Base-by-base conservation (phyloP, 106 monocot genomes). In the Dendrobium chrysotoxum region DNA sequence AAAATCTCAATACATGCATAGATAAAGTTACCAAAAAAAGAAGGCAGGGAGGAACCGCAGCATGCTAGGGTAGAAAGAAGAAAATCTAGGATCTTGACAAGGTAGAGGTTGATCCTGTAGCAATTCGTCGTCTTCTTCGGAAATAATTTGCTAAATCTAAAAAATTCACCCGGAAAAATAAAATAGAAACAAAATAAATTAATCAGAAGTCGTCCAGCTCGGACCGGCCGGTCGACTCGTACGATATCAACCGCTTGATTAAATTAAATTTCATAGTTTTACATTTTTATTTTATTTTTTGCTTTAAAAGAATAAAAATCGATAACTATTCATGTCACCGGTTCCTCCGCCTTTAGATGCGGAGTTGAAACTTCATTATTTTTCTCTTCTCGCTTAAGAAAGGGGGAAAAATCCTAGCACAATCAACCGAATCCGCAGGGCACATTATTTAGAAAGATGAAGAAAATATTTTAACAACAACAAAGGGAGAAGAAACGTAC, bases 401-500 rank as follows among this genome's bases (percentile, higher is more conserved):
- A 42, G 41, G 45, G 30, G 3, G 18, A 35, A 53, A 77, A 76
- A 47, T 5, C 57, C 28, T 20, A 42, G 21, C 40, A 4, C 12
- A 76, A 47, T 21, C 74, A 74, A 23, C 74, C 1, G 74, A 74
- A 74, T 74, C 74, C 41, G 9, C 31, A 74, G 41, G 20, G n/a
- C 41, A 10, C 21, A n/a, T 35, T 7, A 41, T 10, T 5, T 18
- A 21, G 44, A n/a, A 78, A 16, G 18, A 78, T 70, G 42, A 53
- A 9, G 0, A 21, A 10, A 23, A 65, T 5, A 65, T 25, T 65
- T 10, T 65, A 65, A 65, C 4, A 8, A 21, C 30, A 25, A 53
- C 42, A 50, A 53, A 31, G 47, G 78, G 13, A 38, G 55, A 58
- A 30, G 35, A n/a, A 64, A 50, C 82, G 28, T 77, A 82, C 82